Evolutionary conservation across 768 basidiomycete species (phyloP).

Genomic region (Nidularia sp.): DNA sequence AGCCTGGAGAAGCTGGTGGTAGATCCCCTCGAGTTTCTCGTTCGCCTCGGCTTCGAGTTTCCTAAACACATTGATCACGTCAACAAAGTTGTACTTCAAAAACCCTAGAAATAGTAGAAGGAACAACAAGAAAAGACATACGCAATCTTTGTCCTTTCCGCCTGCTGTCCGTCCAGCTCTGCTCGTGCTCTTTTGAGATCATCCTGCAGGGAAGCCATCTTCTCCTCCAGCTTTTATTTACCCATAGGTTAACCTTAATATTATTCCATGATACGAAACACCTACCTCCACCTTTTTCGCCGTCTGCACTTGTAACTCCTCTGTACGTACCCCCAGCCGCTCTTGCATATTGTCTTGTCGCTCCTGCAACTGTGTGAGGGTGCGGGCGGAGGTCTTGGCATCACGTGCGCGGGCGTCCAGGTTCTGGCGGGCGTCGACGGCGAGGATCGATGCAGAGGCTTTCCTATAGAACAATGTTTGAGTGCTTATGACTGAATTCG

Average conservation of each 20-base stretch:
- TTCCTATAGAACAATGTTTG: conserved; percentile 46
- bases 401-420: conserved; percentile 80
- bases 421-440: conserved; percentile 83
- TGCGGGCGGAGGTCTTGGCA: conserved; percentile 68
- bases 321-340: conserved; percentile 49
- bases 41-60: conserved; percentile 89
- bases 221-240: conserved; percentile 51
- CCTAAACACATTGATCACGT: conserved; percentile 32
- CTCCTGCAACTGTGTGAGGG: conserved; percentile 62
- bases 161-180: conserved; percentile 81
- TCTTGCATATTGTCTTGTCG: conserved; percentile 62
- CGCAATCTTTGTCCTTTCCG: conserved; percentile 79
- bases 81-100: neutral
- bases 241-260: neutral
- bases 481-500: neutral
- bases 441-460: conserved; percentile 70
- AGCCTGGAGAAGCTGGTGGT: conserved; percentile 83
- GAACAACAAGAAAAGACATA: conserved; percentile 27
- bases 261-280: neutral
- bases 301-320: conserved; percentile 46
- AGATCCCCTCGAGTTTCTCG: conserved; percentile 82
- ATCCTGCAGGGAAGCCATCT: conserved; percentile 46
- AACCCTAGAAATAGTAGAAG: too few relatives aligned
- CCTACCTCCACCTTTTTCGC: conserved; percentile 59
- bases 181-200: conserved; percentile 67